These are phyloP conservation scores for Nothomitra cinnamomea DNA, from an alignment of 2,329 filamentous ascomycete species.

Conservation along the genomic window DNA sequence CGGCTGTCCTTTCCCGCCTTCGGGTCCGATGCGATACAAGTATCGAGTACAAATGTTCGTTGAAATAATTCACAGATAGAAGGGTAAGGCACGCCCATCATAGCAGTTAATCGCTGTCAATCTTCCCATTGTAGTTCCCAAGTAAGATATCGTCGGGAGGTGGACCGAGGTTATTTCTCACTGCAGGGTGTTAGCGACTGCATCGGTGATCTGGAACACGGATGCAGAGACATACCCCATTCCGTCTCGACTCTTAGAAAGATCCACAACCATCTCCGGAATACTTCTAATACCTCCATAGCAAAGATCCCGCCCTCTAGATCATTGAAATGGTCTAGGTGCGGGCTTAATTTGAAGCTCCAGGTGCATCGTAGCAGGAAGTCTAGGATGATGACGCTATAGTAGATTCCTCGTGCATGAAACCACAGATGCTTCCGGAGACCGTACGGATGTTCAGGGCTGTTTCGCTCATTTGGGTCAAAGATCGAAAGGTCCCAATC, in stretches of 20 bases:
- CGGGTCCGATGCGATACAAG: no score
- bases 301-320: slow-evolving; percentile 79
- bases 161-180: slow-evolving; percentile 36
- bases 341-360: slow-evolving; percentile 71
- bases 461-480: slow-evolving; percentile 30
- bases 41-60: no score
- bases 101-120: slow-evolving; percentile 37
- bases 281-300: slow-evolving; percentile 72
- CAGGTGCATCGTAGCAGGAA: slow-evolving; percentile 75
- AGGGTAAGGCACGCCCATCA: background rate
- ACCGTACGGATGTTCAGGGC: slow-evolving; percentile 55
- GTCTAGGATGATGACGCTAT: slow-evolving; percentile 62
- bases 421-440: slow-evolving; percentile 61
- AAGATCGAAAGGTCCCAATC: slow-evolving; percentile 75
- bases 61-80: no score
- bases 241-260: slow-evolving; percentile 93
- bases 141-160: slow-evolving; percentile 55
- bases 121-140: slow-evolving; percentile 51
- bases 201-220: background rate
- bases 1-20: no score
- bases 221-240: slow-evolving; percentile 43
- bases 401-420: slow-evolving; percentile 59
- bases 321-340: slow-evolving; percentile 69
- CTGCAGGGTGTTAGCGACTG: slow-evolving; percentile 18
- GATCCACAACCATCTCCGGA: slow-evolving; percentile 88